Evolutionary conservation across 345 rosid genomes (phyloP), one percentile per base, ranked within the genome.

Genomic region (Euphorbia pulcherrima): DNA sequence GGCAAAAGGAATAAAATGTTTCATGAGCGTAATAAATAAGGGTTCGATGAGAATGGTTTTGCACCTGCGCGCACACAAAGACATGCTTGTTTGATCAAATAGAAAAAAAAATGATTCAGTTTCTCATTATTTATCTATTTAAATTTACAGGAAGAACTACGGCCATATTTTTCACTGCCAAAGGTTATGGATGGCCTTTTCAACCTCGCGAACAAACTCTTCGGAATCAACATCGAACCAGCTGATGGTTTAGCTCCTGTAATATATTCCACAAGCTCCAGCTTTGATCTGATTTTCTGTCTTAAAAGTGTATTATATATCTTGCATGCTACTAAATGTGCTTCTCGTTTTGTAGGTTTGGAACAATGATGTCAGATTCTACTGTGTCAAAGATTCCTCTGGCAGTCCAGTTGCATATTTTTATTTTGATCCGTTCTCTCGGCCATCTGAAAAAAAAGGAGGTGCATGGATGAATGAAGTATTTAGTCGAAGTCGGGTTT

Each of bases 401-500:
- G 91, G 96, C 53, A 80, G 74, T 69, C 90, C 98, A 50, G 69
- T 70, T 77, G 96, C 98, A 10, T 90, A 93, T 76, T 93, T 93
- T 71, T 90, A 90, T 79, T 93, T 93, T 74, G 98, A 93, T 82
- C 97, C 98, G 60, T 90, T 87, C 72, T 88, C 97, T 68, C 97
- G 98, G 57, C 97, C 98, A 51, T 83, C 98, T 37, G 94, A 93
- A 70, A 93, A 93, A 77, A 80, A 69, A 68, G 94, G 78, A 26
- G 98, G 97, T 55, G 98, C 98, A 60, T 92, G 98, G 97, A 85
- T 90, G 97, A 83, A 81, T 78, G 98, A 90, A 76, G 98, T 92
- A 53, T 75, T 90, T 78, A 74, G 83, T 33, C 85, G 92, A 64
- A 92, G 98, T 79, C 88, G 82, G 52, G 87, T 90, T 64, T 21